Percentiles rank a stretch among this genome's conserved stretches.
These are phyloP conservation scores for Cladosporium phlei DNA, from an alignment of 2,329 filamentous ascomycete genomes.

Conservation along the genomic window DNA sequence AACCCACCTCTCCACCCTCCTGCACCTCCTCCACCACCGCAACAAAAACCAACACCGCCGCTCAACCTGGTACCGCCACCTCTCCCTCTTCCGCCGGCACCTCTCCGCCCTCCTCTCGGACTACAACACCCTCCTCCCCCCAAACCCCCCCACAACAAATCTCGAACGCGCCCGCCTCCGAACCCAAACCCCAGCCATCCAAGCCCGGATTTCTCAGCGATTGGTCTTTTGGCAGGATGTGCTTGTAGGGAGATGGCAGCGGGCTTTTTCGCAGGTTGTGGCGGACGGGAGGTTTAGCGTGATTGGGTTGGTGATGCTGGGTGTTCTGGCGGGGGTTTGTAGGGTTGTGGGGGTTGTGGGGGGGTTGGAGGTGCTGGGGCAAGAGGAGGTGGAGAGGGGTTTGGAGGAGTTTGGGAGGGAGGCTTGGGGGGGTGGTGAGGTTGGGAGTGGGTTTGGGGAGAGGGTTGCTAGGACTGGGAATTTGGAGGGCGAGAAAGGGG, in stretches of 20 bases:
- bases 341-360: conserved; percentile 38
- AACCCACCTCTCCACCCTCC: conserved; percentile 46
- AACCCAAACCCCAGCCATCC: conserved; percentile 16
- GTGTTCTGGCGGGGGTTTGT: conserved; percentile 38
- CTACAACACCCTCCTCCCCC: conserved; percentile 20
- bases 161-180: conserved; percentile 21
- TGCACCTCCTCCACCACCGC: conserved; percentile 71
- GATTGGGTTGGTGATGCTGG: conserved; percentile 43
- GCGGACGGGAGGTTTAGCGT: conserved; percentile 43
- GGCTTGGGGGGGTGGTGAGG: conserved; percentile 31
- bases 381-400: conserved; percentile 39
- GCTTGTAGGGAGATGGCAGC: conserved; percentile 29
- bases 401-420: conserved; percentile 42
- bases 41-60: conserved; percentile 88
- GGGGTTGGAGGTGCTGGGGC: conserved; percentile 39
- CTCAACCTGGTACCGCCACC: conserved; percentile 73
- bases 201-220: conserved; percentile 25
- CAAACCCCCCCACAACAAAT: conserved; percentile 27
- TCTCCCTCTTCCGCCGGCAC: conserved; percentile 67
- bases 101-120: conserved; percentile 50
- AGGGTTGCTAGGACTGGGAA: background rate
- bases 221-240: conserved; percentile 38
- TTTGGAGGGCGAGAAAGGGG: conserved; percentile 9
- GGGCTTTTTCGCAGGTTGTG: conserved; percentile 42
- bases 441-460: conserved; percentile 21